These are phyloP conservation scores for Coemansia aciculifera DNA, from an alignment of 192 early-diverging fungal species.

Conservation along the genomic window DNA sequence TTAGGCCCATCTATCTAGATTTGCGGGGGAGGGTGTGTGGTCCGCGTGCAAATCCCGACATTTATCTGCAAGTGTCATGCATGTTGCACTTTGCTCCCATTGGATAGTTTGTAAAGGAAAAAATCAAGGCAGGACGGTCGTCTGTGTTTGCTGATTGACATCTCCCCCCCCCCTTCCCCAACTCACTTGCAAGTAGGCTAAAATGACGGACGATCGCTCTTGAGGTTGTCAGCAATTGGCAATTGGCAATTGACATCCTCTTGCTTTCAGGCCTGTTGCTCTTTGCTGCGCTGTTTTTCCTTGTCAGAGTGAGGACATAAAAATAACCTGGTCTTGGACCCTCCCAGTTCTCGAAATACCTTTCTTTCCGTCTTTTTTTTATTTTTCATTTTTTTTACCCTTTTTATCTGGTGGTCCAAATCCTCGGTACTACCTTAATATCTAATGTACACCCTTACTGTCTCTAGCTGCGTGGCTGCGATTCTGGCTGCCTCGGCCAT, in stretches of 20 bases:
- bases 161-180: no score
- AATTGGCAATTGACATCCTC: not conserved
- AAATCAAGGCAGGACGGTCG: no score
- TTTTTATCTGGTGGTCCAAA: not conserved
- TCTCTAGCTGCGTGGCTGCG: slow-evolving; percentile 6
- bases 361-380: no score
- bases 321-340: not conserved
- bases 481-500: slow-evolving; percentile 7
- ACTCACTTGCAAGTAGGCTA: no score
- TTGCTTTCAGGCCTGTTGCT: slow-evolving; percentile 25
- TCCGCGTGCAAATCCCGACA: no score
- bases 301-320: slow-evolving; percentile 46
- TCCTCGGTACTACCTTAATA: not conserved
- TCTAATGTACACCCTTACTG: slow-evolving; percentile 7
- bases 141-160: no score
- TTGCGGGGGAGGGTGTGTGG: no score
- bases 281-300: slow-evolving; percentile 56
- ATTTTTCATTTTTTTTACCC: slow-evolving; percentile 1
- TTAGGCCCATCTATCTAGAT: no score
- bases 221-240: slow-evolving; percentile 1
- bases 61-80: no score
- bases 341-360: not conserved
- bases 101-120: no score
- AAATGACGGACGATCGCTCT: not conserved
- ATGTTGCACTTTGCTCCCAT: no score